phyloP scores from a whole-genome alignment of 23 red algal genomes.

The Agarophyton chilense region DNA sequence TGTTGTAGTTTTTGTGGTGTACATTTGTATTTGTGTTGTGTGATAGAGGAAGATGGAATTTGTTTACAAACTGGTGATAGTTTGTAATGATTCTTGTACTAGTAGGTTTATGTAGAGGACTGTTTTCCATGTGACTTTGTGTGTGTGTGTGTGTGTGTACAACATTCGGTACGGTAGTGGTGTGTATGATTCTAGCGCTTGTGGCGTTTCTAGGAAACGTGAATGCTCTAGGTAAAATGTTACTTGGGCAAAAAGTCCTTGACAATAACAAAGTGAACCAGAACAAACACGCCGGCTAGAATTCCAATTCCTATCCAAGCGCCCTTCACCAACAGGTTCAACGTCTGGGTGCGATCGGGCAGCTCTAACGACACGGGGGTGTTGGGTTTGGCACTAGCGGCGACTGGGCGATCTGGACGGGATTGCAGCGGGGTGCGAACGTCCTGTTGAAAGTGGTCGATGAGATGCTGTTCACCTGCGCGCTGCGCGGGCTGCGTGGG shows the following conservation, averaged over 20 bases:
- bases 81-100: not conserved
- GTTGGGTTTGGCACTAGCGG: not conserved
- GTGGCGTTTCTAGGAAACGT: no score
- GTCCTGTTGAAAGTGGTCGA: constrained; percentile 7
- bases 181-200: not conserved
- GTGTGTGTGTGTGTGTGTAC: no score
- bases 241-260: constrained; percentile 40
- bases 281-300: constrained; percentile 29
- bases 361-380: not conserved
- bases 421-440: not conserved
- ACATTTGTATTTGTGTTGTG: not conserved
- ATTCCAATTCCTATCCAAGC: constrained; percentile 44
- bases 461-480: not conserved
- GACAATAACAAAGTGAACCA: constrained; percentile 55
- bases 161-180: not conserved
- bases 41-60: not conserved
- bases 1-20: not conserved
- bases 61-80: not conserved
- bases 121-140: not conserved
- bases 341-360: constrained; percentile 4
- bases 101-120: not conserved
- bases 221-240: no score
- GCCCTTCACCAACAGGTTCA: constrained; percentile 44
- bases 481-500: not conserved
- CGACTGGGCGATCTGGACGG: not conserved